Evolutionary conservation across 441 rosid species (phyloP), one percentile per base, ranked within the genome.

Genomic region (Macaranga tanarius): DNA sequence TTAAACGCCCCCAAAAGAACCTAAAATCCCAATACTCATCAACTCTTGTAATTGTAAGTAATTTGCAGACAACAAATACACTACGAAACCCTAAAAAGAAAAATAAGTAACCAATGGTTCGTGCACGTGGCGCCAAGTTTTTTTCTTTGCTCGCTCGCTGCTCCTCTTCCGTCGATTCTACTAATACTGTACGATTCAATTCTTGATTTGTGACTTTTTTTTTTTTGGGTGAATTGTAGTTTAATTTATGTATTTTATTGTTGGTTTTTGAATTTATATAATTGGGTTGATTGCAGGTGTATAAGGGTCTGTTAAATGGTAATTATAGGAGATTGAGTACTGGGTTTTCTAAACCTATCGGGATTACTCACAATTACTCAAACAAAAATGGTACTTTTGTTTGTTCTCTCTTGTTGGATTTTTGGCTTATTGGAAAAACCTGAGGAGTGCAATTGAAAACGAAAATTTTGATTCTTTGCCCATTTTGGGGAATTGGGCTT

Each of bases 71-170:
- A 26, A 12, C 11, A 58, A 57, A 40, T 19, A 55, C 40, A 16
- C 13, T 10, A 16, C 4, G 4, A 59, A 51, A 23, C 64, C 48
- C 16, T 48, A 16, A 19, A 28, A 44, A 17, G 16, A 28, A 44
- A 13, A 12, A 31, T 42, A 57, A 23, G 20, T 64, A 19, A 62
- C 79, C 73, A 73, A 92, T 94, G 97, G 86, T 82, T 73, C 86
- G 90, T 59, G 69, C 86, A 55, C 84, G 80, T 77, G 97, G 96
- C 79, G 82, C 79, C 62, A 89, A 83, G 77, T 84, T 90, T 74
- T 71, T 87, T 71, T 83, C 79, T 42, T 81, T 73, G 79, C 63
- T 87, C 69, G 75, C 86, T 76, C 84, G 91, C 72, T 88, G 91
- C 70, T 77, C 85, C 40, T 73, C 75, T 77, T 56, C 77, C 25